Conservation (phyloP, 306 rosid genomes). For the Corylus americana region DNA sequence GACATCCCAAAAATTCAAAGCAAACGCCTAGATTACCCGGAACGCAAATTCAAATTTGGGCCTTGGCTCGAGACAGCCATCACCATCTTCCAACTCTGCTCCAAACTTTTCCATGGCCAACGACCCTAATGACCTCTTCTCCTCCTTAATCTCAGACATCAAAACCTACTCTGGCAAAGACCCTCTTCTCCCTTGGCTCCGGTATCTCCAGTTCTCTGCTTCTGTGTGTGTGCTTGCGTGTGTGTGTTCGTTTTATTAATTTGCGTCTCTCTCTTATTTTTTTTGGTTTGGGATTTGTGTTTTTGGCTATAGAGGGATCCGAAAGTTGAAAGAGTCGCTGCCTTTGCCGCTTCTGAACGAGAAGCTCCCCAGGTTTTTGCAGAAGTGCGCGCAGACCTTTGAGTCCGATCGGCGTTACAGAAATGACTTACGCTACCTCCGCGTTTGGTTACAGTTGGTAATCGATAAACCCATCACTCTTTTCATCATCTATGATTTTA, state of each 20-base stretch:
- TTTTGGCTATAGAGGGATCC: conserved; percentile 62
- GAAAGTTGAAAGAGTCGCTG: conserved; percentile 67
- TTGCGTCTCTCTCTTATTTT: neutral
- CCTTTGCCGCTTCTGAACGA: conserved; percentile 56
- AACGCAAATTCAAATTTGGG: neutral
- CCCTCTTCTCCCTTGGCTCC: conserved; percentile 96
- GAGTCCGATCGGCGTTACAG: conserved; percentile 78
- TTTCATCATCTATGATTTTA: neutral
- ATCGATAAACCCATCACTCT: neutral
- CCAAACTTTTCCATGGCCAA: conserved; percentile 21
- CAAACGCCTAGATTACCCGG: no score
- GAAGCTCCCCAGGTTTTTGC: conserved; percentile 72
- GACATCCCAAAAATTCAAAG: neutral
- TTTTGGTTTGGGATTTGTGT: conserved; percentile 10
- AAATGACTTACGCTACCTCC: conserved; percentile 81
- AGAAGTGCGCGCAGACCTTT: conserved; percentile 67
- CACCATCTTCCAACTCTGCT: neutral
- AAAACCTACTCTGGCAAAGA: conserved; percentile 74
- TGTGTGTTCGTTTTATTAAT: neutral
- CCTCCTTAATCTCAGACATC: conserved; percentile 64
- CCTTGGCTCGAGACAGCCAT: neutral
- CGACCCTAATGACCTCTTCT: conserved; percentile 48
- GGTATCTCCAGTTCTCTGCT: conserved; percentile 41
- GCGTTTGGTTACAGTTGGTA: conserved; percentile 97
- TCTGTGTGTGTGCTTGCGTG: neutral